Percentiles rank a stretch among this genome's conserved stretches.
phyloP scores from a whole-genome alignment of 495 filamentous ascomycete genomes.

The Oidiodendron maius region DNA sequence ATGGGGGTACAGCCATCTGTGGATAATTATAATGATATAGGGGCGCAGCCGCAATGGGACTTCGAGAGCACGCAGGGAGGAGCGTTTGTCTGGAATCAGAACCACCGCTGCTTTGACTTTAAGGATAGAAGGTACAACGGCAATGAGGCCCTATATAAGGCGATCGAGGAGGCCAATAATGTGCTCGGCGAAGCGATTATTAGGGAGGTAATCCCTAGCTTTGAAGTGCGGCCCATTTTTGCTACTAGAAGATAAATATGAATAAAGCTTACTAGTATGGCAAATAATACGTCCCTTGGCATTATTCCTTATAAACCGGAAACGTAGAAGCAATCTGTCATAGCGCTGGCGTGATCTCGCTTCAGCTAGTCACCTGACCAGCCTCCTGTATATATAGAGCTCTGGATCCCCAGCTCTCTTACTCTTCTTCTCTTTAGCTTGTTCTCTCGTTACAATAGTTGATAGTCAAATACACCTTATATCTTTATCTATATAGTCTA shows the following conservation, averaged over 20 bases:
- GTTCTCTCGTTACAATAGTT: too few species aligned
- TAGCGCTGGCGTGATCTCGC: too few species aligned
- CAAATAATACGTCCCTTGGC: too few species aligned
- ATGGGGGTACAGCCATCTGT: constrained; percentile 4
- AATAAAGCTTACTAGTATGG: constrained; percentile 1
- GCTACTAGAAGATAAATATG: constrained; percentile 1
- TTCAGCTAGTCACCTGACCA: too few species aligned
- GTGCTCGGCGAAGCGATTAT: neutral
- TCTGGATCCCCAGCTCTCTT: too few species aligned
- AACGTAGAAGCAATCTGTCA: too few species aligned
- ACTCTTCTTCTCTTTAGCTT: too few species aligned
- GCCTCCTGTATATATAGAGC: too few species aligned
- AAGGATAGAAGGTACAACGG: neutral
- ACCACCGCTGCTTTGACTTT: neutral
- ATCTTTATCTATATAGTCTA: too few species aligned
- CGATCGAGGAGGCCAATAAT: neutral
- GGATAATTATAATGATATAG: too few species aligned
- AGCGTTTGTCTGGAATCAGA: neutral
- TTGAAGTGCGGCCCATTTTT: constrained; percentile 1
- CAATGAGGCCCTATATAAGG: constrained; percentile 2
- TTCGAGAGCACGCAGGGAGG: neutral
- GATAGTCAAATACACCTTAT: too few species aligned
- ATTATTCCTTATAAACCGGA: too few species aligned
- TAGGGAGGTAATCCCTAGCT: neutral
- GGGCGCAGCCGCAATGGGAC: constrained; percentile 1